Conservation (phyloP, 2,329 filamentous ascomycete species). For the Verticillium longisporum region DNA sequence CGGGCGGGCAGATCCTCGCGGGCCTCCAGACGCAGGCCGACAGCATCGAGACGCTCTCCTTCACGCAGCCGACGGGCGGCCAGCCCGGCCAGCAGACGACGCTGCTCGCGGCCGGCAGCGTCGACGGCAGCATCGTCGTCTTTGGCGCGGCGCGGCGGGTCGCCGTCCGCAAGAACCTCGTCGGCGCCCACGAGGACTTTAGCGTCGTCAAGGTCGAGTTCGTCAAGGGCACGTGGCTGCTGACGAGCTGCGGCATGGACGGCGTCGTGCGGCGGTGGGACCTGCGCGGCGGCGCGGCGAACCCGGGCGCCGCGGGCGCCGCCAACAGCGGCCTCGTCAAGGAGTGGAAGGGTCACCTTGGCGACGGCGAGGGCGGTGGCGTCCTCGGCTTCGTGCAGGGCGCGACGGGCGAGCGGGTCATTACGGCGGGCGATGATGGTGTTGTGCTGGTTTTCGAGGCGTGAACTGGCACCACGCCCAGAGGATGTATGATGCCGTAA, state of each 20-base stretch:
- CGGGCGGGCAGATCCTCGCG: conserved; percentile 63
- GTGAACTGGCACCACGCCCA: conserved; percentile 16
- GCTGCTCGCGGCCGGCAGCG: conserved; percentile 58
- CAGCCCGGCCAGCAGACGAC: conserved; percentile 30
- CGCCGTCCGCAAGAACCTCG: conserved; percentile 75
- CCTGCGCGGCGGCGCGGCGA: conserved; percentile 38
- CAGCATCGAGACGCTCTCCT: conserved; percentile 70
- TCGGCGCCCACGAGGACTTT: conserved; percentile 77
- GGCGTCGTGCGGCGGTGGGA: conserved; percentile 90
- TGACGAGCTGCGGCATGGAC: conserved; percentile 89
- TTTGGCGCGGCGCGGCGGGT: conserved; percentile 85
- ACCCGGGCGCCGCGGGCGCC: conserved; percentile 35
- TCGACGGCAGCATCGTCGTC: conserved; percentile 72
- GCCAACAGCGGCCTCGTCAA: conserved; percentile 62
- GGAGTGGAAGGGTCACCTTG: conserved; percentile 87
- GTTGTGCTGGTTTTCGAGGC: conserved; percentile 62
- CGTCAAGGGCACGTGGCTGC: conserved; percentile 57
- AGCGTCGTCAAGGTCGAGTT: conserved; percentile 93
- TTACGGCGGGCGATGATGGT: conserved; percentile 88
- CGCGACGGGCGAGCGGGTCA: conserved; percentile 62
- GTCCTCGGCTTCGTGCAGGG: conserved; percentile 88
- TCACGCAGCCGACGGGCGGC: conserved; percentile 33
- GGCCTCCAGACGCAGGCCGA: conserved; percentile 70
- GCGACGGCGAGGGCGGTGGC: conserved; percentile 79
- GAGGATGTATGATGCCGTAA: background rate